Percentiles rank a stretch among this genome's conserved stretches.
Evolutionary conservation across 805 yeast species (phyloP).

Genomic region (Limtongozyma cylindracea): DNA sequence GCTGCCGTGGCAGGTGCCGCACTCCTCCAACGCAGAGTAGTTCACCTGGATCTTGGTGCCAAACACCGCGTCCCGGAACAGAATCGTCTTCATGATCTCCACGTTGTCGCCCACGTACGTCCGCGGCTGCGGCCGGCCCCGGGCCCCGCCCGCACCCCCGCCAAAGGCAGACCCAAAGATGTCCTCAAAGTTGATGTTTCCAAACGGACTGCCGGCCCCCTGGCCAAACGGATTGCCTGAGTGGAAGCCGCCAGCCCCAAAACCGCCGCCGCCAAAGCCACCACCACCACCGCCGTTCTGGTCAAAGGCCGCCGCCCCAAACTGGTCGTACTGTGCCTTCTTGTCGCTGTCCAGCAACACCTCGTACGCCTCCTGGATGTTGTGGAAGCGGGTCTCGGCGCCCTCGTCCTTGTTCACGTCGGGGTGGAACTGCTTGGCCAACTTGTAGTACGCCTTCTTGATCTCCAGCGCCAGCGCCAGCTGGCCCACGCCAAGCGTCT

Average conservation of each 20-base stretch:
- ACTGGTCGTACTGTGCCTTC: conserved; percentile 76
- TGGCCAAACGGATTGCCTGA: conserved; percentile 9
- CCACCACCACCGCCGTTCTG: conserved; percentile 21
- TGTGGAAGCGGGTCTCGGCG: conserved; percentile 78
- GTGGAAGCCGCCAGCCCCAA: conserved; percentile 17
- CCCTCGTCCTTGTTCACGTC: conserved; percentile 83
- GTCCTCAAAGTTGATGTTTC: conserved; percentile 23
- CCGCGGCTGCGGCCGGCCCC: conserved; percentile 8
- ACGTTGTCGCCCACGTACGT: conserved; percentile 65
- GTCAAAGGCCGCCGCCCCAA: conserved; percentile 71
- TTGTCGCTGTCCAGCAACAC: conserved; percentile 66
- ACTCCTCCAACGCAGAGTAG: conserved; percentile 51
- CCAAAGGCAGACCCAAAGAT: conserved; percentile 22
- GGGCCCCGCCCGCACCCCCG: conserved; percentile 10
- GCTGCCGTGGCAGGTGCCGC: conserved; percentile 60
- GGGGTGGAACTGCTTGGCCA: conserved; percentile 90
- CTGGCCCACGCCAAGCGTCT: conserved; percentile 52
- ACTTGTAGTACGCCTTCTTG: conserved; percentile 79
- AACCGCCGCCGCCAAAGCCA: conserved; percentile 16
- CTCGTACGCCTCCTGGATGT: conserved; percentile 86
- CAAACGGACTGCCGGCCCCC: conserved; percentile 20
- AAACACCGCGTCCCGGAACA: conserved; percentile 70
- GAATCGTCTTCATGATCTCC: conserved; percentile 48
- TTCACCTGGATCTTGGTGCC: conserved; percentile 45
- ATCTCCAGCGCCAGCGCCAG: conserved; percentile 60